Percentiles rank a stretch among this genome's conserved stretches.
These are phyloP conservation scores for Aspergillus texensis DNA, from an alignment of 2,329 filamentous ascomycete species.

Conservation along the genomic window DNA sequence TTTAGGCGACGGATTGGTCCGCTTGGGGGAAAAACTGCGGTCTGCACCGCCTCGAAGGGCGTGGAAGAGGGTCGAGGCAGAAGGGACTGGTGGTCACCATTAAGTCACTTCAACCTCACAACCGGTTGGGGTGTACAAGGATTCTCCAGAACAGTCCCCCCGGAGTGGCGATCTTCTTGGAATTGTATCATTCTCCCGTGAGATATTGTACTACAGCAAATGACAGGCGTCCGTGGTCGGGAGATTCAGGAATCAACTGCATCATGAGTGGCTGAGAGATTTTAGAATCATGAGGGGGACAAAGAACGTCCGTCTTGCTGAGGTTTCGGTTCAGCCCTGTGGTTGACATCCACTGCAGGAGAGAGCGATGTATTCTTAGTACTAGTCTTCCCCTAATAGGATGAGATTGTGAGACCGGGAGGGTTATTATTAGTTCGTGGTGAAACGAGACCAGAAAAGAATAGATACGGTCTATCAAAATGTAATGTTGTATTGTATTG, in stretches of 20 bases:
- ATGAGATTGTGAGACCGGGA: neutral
- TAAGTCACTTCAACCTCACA: neutral
- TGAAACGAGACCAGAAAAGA: neutral
- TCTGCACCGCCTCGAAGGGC: slow-evolving; percentile 14
- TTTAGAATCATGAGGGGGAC: neutral
- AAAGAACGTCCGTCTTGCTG: neutral
- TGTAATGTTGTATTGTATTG: neutral
- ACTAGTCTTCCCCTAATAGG: neutral
- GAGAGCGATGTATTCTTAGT: neutral
- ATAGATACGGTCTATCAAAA: neutral
- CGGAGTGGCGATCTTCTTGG: slow-evolving; percentile 5
- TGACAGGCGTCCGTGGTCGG: slow-evolving; percentile 29
- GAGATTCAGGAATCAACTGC: slow-evolving; percentile 34
- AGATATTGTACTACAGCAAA: slow-evolving; percentile 20
- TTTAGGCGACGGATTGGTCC: slow-evolving; percentile 1
- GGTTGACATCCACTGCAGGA: neutral
- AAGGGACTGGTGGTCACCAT: neutral
- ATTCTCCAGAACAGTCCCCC: slow-evolving; percentile 3
- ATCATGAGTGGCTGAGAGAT: slow-evolving; percentile 19
- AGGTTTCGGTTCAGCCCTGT: slow-evolving; percentile 8
- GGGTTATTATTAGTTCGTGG: neutral
- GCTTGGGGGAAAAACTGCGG: neutral
- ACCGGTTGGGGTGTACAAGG: neutral
- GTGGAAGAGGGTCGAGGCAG: neutral
- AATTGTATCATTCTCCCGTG: neutral